These are phyloP conservation scores for Barnettozyma pratensis DNA, from an alignment of 805 yeast species.

Conservation along the genomic window DNA sequence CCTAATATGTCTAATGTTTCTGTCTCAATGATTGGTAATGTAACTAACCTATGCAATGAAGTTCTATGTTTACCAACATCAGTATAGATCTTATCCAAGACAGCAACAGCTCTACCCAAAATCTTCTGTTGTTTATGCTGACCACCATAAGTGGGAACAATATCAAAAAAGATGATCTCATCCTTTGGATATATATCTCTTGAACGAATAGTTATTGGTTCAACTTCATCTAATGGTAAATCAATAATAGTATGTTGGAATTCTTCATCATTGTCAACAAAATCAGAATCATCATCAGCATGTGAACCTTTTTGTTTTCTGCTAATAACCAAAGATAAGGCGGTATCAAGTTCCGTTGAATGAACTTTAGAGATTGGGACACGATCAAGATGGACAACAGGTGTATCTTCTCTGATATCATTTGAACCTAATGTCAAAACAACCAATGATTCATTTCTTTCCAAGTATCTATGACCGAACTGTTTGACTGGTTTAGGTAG, in stretches of 20 bases:
- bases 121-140: slow-evolving; percentile 33
- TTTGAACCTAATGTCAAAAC: slow-evolving; percentile 83
- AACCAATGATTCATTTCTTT: slow-evolving; percentile 58
- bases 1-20: slow-evolving; percentile 74
- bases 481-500: slow-evolving; percentile 59
- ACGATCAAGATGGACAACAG: slow-evolving; percentile 62
- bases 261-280: slow-evolving; percentile 25
- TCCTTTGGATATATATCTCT: slow-evolving; percentile 43
- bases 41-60: slow-evolving; percentile 58
- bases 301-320: slow-evolving; percentile 13
- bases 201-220: slow-evolving; percentile 70
- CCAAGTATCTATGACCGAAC: slow-evolving; percentile 75
- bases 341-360: slow-evolving; percentile 84
- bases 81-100: slow-evolving; percentile 56
- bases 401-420: slow-evolving; percentile 55
- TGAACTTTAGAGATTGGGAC: slow-evolving; percentile 75
- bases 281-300: slow-evolving; percentile 14
- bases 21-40: slow-evolving; percentile 73
- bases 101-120: slow-evolving; percentile 81
- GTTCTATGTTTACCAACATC: slow-evolving; percentile 63
- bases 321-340: slow-evolving; percentile 67
- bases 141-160: slow-evolving; percentile 80
- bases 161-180: slow-evolving; percentile 67
- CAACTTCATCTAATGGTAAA: slow-evolving; percentile 75
- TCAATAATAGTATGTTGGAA: slow-evolving; percentile 65